These are phyloP conservation scores for Neurospora discreta DNA, from an alignment of 495 filamentous ascomycete genomes.

Conservation along the genomic window DNA sequence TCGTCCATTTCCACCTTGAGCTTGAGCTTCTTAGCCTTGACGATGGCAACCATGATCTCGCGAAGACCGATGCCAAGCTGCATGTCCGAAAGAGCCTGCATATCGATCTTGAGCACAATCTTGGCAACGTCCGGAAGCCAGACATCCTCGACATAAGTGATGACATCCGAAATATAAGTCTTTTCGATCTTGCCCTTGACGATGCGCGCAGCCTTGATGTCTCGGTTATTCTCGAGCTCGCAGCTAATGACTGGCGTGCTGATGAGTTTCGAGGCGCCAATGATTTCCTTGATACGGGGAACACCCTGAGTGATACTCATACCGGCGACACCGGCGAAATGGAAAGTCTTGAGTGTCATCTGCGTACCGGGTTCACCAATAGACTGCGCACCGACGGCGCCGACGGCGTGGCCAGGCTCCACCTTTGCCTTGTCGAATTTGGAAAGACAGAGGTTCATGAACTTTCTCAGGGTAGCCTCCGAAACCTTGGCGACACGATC, in stretches of 20 bases:
- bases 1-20: slow-evolving; percentile 41
- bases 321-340: slow-evolving; percentile 98
- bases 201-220: slow-evolving; percentile 65
- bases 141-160: slow-evolving; percentile 67
- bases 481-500: slow-evolving; percentile 78
- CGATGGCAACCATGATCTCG: slow-evolving; percentile 63
- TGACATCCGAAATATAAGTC: slow-evolving; percentile 63
- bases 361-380: slow-evolving; percentile 98
- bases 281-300: slow-evolving; percentile 99
- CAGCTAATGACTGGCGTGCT: slow-evolving; percentile 91
- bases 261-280: slow-evolving; percentile 88
- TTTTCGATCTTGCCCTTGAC: slow-evolving; percentile 90
- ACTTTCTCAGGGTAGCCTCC: slow-evolving; percentile 53
- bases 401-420: slow-evolving; percentile 93
- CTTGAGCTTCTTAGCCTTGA: slow-evolving; percentile 69
- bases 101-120: slow-evolving; percentile 66
- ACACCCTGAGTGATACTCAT: slow-evolving; percentile 99
- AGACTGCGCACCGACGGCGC: slow-evolving; percentile 92
- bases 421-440: slow-evolving; percentile 87
- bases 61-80: slow-evolving; percentile 60
- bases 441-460: slow-evolving; percentile 69
- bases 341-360: slow-evolving; percentile 99
- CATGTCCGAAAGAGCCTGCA: slow-evolving; percentile 61
- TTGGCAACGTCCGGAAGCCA: slow-evolving; percentile 67
- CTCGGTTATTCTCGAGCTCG: slow-evolving; percentile 56